Evolutionary conservation across 2,329 filamentous ascomycete genomes (phyloP), one percentile per base, ranked within the genome.

Genomic region (Chaetoscypha palmicola): DNA sequence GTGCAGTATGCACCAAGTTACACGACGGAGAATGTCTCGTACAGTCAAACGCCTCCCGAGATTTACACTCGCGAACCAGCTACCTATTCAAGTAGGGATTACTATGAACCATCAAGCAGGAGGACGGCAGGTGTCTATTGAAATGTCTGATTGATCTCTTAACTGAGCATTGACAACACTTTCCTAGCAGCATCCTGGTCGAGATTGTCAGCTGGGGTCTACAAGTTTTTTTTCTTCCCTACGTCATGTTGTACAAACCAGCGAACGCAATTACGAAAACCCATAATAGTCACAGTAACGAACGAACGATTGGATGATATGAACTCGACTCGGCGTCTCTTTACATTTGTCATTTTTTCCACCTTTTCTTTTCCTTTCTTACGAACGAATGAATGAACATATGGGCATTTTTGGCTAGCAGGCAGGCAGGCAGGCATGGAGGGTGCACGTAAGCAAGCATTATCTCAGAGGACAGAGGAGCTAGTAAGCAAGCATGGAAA

Each of bases 1-100:
- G 38, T 54, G 19, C 37, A 45, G 30, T 54, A 44, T 41, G 45
- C 42, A 21, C 45, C 49, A 5, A 23, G 8, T 7, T 51, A 51
- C 24, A 31, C n/a, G 11, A 10, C 37, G 3, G 41, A 45, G 8
- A 34, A 51, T 26, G 43, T 53, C 9, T 42, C 39, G 16, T 53
- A 48, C 28, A 37, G 36, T 16, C 2, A 22, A n/a, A n/a, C n/a
- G 4, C 45, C 45, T 9, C 14, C 34, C 11, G 28, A 35, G 21
- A 38, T 39, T 20, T 42, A 47, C 39, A 22, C 20, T 8, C 28
- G 35, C 24, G 34, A 43, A n/a, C 41, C 33, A n/a, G 8, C n/a
- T 3, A 20, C 24, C 24, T 28, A 10, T 23, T 17, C 12, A 23
- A 21, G 19, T n/a, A 21, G 32, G 8, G 43, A 46, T 37, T 17